A percentile compares a stretch with the other conserved stretches of the same genome.
Conservation (phyloP, 148 eudicot species). For the Camellia sinensis region DNA sequence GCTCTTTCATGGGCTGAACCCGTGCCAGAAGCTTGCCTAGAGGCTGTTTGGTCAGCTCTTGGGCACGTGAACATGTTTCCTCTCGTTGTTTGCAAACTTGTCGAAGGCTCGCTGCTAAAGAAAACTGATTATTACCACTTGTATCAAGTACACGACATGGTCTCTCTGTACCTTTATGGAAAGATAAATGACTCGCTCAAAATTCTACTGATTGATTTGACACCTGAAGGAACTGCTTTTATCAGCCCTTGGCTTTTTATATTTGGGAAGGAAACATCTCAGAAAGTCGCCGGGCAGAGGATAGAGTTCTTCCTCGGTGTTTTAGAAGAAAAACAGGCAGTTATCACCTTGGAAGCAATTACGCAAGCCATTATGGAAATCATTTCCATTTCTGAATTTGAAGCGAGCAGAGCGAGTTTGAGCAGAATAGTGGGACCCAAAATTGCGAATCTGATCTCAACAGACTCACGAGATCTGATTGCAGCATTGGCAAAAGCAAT, state of each 20-base stretch:
- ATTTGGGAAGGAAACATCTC: conserved; percentile 14
- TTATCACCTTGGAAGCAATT: conserved; percentile 16
- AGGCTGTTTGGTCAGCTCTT: conserved; percentile 17
- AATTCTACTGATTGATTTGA: conserved; percentile 7
- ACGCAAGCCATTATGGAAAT: conserved; percentile 7
- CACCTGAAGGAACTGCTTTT: neutral
- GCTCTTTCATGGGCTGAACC: conserved; percentile 21
- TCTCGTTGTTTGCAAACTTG: conserved; percentile 15
- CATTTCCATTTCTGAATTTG: conserved; percentile 16
- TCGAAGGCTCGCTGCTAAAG: conserved; percentile 14
- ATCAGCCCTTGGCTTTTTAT: conserved; percentile 20
- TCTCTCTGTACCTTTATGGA: conserved; percentile 14
- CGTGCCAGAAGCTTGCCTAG: conserved; percentile 21
- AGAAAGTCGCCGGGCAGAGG: neutral
- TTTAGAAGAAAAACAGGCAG: conserved; percentile 10
- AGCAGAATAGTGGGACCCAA: conserved; percentile 15
- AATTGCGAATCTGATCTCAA: conserved; percentile 11
- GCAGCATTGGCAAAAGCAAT: conserved; percentile 11
- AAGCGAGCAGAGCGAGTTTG: conserved; percentile 17
- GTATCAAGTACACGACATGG: conserved; percentile 19
- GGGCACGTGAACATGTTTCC: conserved; percentile 11
- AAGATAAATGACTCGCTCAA: neutral
- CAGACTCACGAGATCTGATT: conserved; percentile 12
- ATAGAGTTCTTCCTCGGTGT: conserved; percentile 1
- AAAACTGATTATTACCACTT: conserved; percentile 13